Conservation (phyloP, 129 eudicot genomes). For the Silybum marianum region DNA sequence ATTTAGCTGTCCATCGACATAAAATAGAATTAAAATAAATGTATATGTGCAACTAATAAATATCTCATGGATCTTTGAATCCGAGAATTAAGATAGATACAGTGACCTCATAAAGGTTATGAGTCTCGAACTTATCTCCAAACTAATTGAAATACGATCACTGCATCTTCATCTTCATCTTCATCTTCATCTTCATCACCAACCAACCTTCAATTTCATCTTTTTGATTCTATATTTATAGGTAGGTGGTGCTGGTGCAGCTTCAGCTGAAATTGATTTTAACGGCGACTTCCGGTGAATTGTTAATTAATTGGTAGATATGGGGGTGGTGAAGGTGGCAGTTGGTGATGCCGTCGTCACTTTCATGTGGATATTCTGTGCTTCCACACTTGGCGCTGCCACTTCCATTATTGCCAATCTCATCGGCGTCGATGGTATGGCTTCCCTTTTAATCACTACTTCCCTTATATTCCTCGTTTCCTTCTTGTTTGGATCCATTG, state of each 20-base stretch:
- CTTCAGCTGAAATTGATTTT: neutral
- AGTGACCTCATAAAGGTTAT: neutral
- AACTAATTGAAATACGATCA: neutral
- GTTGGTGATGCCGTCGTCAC: conserved; percentile 50
- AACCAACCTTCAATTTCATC: neutral
- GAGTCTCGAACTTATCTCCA: neutral
- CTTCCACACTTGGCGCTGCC: conserved; percentile 55
- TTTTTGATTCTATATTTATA: too few relatives aligned
- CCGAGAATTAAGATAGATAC: neutral
- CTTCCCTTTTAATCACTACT: conserved; percentile 46
- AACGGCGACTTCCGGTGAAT: neutral
- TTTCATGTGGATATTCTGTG: conserved; percentile 65
- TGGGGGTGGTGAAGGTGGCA: conserved; percentile 53
- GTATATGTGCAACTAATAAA: neutral
- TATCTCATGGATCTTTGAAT: neutral
- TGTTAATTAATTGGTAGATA: neutral
- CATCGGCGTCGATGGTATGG: conserved; percentile 36
- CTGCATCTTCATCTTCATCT: neutral
- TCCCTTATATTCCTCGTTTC: conserved; percentile 40
- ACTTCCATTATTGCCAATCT: conserved; percentile 42
- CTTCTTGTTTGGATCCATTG: conserved; percentile 36
- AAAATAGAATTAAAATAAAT: neutral
- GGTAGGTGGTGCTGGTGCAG: too few relatives aligned
- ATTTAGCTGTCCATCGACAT: neutral
- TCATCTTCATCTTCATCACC: neutral